Base-by-base conservation (phyloP, 306 rosid genomes). In the Sphenostylis stenocarpa region DNA sequence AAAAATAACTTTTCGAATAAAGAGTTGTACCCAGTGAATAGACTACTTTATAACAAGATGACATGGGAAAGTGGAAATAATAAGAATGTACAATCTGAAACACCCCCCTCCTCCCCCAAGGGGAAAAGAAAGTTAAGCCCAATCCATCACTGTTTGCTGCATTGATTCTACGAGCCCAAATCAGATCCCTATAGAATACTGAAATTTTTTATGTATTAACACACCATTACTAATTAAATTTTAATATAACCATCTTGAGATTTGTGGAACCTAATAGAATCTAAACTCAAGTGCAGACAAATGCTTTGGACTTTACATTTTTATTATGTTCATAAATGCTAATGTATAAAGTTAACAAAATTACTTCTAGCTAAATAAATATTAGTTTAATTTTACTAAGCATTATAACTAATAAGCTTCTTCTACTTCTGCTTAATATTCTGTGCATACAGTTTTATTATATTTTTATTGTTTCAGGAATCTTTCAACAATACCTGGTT, bases 401-500 rank as follows among this genome's bases (percentile, higher is more conserved):
- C 47, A 55, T 69, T 28, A 20, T 36, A 15, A 16, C 67, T 1
- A n/a, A 58, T 3, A 47, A 61, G 75, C 43, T 62, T 84, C 10
- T 26, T 19, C 45, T 44, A 67, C 44, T 67, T 70, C 34, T 64
- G 23, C 14, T 58, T 60, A 70, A 44, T 70, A 45, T 70, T 38
- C 14, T 31, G 26, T 56, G 58, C 5, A 11, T 51, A 53, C 9
- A 26, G 55, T 23, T 70, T 64, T 78, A 36, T 58, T 71, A 39
- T 60, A 34, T 15, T 70, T 70, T 76, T 57, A 55, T 67, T 77
- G 67, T 77, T 86, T 79, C 97, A 96, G 99, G 99, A 48, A 80
- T 90, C 51, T 87, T 96, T 88, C 99, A 92, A 79, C 99, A 96
- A 67, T 96, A 96, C 85, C 82, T 96, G 85, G 99, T 96, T 33